phyloP scores from a whole-genome alignment of 495 filamentous ascomycete species.

The Cenococcum geophilum region DNA sequence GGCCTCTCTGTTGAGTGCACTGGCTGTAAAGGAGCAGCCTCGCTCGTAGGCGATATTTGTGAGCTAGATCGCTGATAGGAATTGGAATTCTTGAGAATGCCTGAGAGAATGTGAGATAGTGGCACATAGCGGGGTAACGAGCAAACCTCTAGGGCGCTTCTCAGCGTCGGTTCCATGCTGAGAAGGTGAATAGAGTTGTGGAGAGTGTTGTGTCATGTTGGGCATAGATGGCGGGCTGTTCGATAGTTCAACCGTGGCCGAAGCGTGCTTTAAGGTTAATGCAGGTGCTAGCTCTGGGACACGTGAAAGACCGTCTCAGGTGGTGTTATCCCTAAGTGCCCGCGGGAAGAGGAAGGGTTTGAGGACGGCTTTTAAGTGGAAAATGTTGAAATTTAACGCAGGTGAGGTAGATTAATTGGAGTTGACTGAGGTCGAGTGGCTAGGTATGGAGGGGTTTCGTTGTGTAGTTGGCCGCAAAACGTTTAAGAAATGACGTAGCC shows the following conservation, averaged over 20 bases:
- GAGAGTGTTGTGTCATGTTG: conserved; percentile 34
- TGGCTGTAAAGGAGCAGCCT: conserved; percentile 29
- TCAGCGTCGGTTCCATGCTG: conserved; percentile 17
- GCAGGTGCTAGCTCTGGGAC: not conserved
- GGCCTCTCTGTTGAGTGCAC: conserved; percentile 31
- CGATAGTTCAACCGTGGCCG: not conserved
- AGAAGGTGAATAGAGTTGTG: conserved; percentile 31
- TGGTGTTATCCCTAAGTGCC: not conserved
- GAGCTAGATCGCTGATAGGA: conserved; percentile 53
- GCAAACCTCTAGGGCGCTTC: conserved; percentile 72
- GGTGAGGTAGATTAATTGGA: not conserved
- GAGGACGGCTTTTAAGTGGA: not conserved
- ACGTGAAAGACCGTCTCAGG: not conserved
- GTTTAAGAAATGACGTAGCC: conserved; percentile 16
- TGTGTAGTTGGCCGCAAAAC: not conserved
- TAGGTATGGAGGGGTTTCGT: not conserved
- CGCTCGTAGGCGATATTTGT: conserved; percentile 37
- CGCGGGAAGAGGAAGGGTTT: not conserved
- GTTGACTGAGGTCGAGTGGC: conserved; percentile 2
- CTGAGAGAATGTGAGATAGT: conserved; percentile 41
- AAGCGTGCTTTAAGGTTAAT: not conserved
- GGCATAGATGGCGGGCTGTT: conserved; percentile 5
- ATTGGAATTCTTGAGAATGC: conserved; percentile 87
- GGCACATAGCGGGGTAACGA: conserved; percentile 6
- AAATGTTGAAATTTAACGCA: not conserved